Evolutionary conservation across 139 green algal species (phyloP).

Genomic region (Picochlorum sp.): DNA sequence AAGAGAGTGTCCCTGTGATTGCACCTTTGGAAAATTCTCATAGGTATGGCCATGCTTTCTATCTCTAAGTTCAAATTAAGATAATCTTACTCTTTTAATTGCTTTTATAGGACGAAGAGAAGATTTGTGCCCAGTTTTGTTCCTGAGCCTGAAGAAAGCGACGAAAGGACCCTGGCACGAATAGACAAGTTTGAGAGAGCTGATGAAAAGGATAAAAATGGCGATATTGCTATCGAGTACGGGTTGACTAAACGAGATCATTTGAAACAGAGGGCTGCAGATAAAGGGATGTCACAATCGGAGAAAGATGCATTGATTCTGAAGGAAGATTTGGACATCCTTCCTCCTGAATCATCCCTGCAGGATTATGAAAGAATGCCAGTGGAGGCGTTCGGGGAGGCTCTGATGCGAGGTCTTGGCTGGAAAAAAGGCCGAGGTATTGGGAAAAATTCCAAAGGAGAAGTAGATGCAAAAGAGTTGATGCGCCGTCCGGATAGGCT

Average conservation of each 20-base stretch:
- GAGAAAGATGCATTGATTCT: slow-evolving; percentile 5
- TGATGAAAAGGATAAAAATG: slow-evolving; percentile 9
- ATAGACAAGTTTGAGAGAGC: slow-evolving; percentile 28
- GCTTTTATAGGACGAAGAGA: too few species aligned
- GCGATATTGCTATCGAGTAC: slow-evolving; percentile 14
- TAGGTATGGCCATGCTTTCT: too few species aligned
- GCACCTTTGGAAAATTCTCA: too few species aligned
- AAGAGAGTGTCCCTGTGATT: too few species aligned
- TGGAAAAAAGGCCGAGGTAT: slow-evolving; percentile 65
- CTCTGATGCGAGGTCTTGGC: slow-evolving; percentile 69
- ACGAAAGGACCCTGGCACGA: too few species aligned
- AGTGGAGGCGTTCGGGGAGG: slow-evolving; percentile 68
- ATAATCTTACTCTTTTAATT: too few species aligned
- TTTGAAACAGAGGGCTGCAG: too few species aligned
- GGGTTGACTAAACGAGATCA: slow-evolving; percentile 1
- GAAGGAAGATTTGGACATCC: slow-evolving; percentile 10
- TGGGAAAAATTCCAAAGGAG: slow-evolving; percentile 43
- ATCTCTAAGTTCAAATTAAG: too few species aligned
- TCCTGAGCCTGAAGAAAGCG: too few species aligned
- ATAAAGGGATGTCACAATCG: not conserved
- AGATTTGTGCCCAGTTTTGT: too few species aligned
- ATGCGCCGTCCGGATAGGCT: slow-evolving; percentile 29
- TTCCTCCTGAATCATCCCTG: slow-evolving; percentile 14
- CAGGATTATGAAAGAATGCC: slow-evolving; percentile 66
- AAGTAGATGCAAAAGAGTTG: slow-evolving; percentile 56